Percentiles rank a stretch among this genome's conserved stretches.
These are phyloP conservation scores for Cucumis cinereus DNA, from an alignment of 306 rosid genomes.

Conservation along the genomic window DNA sequence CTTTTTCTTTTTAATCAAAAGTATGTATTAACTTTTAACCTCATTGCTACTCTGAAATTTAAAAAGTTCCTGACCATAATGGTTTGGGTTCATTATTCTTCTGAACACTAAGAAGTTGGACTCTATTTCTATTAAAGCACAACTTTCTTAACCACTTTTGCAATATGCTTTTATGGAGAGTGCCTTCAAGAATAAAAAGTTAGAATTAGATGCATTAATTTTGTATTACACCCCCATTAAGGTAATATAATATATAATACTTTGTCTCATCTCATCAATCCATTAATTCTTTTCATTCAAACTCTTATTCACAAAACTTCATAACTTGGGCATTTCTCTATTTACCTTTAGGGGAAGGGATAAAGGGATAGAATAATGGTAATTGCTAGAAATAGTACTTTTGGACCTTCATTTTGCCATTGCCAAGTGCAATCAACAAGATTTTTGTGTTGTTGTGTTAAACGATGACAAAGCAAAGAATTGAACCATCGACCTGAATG, in stretches of 20 bases:
- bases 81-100: neutral
- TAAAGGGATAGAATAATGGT: neutral
- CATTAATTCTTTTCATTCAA: neutral
- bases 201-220: conserved; percentile 7
- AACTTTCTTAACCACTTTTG: neutral
- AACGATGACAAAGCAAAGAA: too few relatives aligned
- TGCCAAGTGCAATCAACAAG: neutral
- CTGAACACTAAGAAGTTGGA: neutral
- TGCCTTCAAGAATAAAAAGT: neutral
- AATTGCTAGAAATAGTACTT: neutral
- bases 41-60: too few relatives aligned
- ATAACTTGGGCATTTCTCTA: neutral
- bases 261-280: neutral
- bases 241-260: neutral
- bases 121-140: neutral
- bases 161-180: neutral
- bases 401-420: neutral
- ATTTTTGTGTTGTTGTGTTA: too few relatives aligned
- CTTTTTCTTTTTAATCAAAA: too few relatives aligned
- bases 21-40: too few relatives aligned
- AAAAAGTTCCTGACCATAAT: neutral
- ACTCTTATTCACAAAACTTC: neutral
- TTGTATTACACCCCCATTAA: neutral
- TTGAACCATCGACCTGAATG: too few relatives aligned
- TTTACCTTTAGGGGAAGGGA: neutral